A percentile compares a stretch with the other conserved stretches of the same genome.
Evolutionary conservation across 2,329 filamentous ascomycete genomes (phyloP).

Genomic region (Chaetomiaceae sp.): DNA sequence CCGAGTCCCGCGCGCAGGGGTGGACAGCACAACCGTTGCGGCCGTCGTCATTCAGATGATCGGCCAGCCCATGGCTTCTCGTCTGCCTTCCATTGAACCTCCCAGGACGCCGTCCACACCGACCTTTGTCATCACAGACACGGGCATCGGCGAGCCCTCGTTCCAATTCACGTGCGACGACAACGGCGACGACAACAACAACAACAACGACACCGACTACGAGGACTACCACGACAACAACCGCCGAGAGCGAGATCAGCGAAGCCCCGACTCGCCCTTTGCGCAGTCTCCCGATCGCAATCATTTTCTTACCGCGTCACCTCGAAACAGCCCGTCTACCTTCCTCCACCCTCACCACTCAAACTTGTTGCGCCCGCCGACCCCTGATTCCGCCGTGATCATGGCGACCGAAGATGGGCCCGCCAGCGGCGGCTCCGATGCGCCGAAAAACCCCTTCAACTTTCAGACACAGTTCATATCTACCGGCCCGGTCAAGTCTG

Average conservation of each 20-base stretch:
- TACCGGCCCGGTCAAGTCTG: conserved; percentile 71
- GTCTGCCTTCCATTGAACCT: conserved; percentile 53
- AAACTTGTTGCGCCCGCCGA: conserved; percentile 27
- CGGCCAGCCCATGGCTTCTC: conserved; percentile 52
- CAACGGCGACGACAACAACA: conserved; percentile 23
- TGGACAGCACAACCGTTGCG: conserved; percentile 6
- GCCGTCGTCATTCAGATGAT: background rate
- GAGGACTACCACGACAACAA: conserved; percentile 25
- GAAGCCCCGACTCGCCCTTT: background rate
- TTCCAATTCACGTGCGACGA: conserved; percentile 25
- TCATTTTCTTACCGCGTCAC: conserved; percentile 16
- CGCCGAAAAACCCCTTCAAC: conserved; percentile 73
- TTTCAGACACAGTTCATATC: conserved; percentile 81
- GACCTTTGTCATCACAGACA: conserved; percentile 40
- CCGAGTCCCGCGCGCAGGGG: conserved; percentile 9
- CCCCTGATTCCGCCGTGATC: conserved; percentile 24
- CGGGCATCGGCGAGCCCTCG: conserved; percentile 32
- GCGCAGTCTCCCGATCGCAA: background rate
- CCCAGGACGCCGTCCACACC: conserved; percentile 63
- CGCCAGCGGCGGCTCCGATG: conserved; percentile 20
- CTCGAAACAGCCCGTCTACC: conserved; percentile 20
- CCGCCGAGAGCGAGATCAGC: conserved; percentile 13
- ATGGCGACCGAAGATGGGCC: conserved; percentile 35
- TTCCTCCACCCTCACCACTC: conserved; percentile 23
- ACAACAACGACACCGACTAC: conserved; percentile 24